phyloP scores from a whole-genome alignment of 345 rosid species.

The Acer saccharum region DNA sequence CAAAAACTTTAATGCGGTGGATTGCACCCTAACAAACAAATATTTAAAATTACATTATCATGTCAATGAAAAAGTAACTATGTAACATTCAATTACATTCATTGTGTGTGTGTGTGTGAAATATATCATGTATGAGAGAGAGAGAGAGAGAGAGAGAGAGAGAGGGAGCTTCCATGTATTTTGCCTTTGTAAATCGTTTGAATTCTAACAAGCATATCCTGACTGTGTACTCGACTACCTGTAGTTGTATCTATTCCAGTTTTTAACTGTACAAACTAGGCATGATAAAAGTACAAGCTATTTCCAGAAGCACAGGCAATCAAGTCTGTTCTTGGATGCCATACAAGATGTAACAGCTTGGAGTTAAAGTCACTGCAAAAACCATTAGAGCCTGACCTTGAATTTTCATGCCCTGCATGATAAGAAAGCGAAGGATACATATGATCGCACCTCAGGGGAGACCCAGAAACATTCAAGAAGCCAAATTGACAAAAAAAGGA shows the following conservation, averaged over 20 bases:
- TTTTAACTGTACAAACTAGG: slow-evolving; percentile 26
- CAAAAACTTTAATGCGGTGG: no score
- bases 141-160: no score
- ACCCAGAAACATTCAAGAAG: background rate
- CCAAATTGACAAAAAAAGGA: background rate
- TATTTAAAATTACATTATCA: no score
- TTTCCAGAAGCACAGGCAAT: slow-evolving; percentile 63
- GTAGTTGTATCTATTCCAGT: background rate
- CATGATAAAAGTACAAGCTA: slow-evolving; percentile 59
- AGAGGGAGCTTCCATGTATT: no score
- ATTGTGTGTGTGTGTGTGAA: no score
- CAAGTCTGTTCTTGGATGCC: slow-evolving; percentile 59
- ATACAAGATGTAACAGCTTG: slow-evolving; percentile 58
- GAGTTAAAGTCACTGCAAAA: slow-evolving; percentile 34
- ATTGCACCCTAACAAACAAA: no score
- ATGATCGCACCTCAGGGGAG: background rate
- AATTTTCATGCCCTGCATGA: slow-evolving; percentile 40
- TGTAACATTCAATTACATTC: no score
- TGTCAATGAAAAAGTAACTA: no score
- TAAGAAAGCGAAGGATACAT: background rate
- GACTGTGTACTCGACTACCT: background rate
- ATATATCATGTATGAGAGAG: no score
- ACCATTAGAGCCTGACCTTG: slow-evolving; percentile 29
- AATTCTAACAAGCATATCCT: background rate
- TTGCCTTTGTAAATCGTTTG: background rate